Evolutionary conservation across 306 rosid species (phyloP).

Genomic region (Arachis stenosperma): DNA sequence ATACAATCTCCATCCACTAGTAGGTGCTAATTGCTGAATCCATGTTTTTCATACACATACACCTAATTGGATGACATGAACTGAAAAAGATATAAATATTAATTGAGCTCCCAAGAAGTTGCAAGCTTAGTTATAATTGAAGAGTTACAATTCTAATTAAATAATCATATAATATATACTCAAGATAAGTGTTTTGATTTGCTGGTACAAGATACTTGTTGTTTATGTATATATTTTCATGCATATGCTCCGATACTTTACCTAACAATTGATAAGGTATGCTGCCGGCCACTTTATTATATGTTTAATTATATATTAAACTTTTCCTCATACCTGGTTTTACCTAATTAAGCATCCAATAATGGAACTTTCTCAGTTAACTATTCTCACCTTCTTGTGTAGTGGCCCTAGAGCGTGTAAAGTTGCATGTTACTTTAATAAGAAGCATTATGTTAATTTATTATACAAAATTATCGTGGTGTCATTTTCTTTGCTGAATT

Average conservation of each 20-base stretch:
- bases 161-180: too few species aligned
- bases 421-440: not conserved
- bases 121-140: not conserved
- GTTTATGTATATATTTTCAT: slow-evolving; percentile 16
- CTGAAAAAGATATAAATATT: too few species aligned
- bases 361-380: not conserved
- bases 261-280: slow-evolving; percentile 34
- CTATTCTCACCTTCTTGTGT: not conserved
- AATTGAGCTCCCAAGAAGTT: slow-evolving; percentile 5
- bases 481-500: slow-evolving; percentile 39
- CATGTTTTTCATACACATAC: too few species aligned
- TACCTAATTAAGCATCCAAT: slow-evolving; percentile 42
- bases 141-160: too few species aligned
- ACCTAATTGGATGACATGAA: too few species aligned
- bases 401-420: not conserved
- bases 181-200: not conserved
- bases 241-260: not conserved
- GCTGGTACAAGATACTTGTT: not conserved
- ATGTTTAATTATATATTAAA: slow-evolving; percentile 10
- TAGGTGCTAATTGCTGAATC: not conserved
- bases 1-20: not conserved
- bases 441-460: slow-evolving; percentile 25
- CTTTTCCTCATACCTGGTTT: not conserved
- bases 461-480: not conserved
- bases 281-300: slow-evolving; percentile 16